Evolutionary conservation across 73 alveolate genomes (phyloP).

Genomic region (Breviolum minutum): DNA sequence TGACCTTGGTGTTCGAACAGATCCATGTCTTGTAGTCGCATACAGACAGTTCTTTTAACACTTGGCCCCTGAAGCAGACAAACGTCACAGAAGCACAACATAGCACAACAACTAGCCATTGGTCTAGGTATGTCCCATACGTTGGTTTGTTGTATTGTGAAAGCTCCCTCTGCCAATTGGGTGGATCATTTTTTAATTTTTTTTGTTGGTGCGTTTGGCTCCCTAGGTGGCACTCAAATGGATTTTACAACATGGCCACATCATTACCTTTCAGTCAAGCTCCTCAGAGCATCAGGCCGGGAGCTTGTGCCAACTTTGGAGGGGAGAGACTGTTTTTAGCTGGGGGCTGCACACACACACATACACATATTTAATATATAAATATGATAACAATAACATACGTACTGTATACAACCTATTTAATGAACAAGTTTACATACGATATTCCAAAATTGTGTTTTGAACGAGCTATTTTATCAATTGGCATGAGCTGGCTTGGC

Average conservation of each 20-base stretch:
- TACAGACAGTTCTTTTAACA: too few relatives aligned
- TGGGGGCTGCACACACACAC: too few relatives aligned
- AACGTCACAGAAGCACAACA: too few relatives aligned
- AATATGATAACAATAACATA: too few relatives aligned
- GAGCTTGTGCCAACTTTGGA: background rate
- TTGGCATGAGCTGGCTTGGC: background rate
- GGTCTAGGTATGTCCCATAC: too few relatives aligned
- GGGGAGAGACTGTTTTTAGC: background rate
- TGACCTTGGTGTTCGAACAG: background rate
- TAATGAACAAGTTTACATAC: background rate
- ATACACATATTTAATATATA: too few relatives aligned
- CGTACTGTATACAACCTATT: background rate
- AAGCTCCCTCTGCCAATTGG: too few relatives aligned
- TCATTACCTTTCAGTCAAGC: conserved; percentile 92
- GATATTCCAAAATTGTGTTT: too few relatives aligned
- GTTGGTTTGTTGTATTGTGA: too few relatives aligned
- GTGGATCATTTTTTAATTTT: too few relatives aligned
- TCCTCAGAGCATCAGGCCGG: conserved; percentile 70
- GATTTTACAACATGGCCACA: conserved; percentile 74
- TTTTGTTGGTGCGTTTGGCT: background rate
- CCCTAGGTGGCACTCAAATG: conserved; percentile 82
- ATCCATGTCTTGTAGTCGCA: background rate
- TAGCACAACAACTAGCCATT: too few relatives aligned
- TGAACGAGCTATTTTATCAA: background rate
- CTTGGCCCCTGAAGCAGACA: too few relatives aligned